phyloP scores from a whole-genome alignment of 495 filamentous ascomycete species.

The Hypoxylon subgilvum region DNA sequence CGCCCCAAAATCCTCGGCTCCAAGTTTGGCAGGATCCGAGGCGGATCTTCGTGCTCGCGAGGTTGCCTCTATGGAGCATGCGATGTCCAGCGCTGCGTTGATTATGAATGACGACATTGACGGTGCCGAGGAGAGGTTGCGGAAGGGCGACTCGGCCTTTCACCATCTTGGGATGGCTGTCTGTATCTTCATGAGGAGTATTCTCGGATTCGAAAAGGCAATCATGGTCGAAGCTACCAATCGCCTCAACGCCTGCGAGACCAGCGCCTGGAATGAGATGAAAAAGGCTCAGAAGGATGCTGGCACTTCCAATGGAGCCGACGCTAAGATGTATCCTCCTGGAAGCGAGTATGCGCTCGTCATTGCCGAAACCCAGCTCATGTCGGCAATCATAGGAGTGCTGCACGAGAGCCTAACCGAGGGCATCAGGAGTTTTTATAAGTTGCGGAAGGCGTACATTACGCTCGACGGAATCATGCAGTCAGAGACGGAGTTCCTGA shows the following conservation, averaged over 20 bases:
- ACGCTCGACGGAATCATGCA: slow-evolving; percentile 76
- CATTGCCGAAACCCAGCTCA: slow-evolving; percentile 80
- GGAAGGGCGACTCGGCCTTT: slow-evolving; percentile 80
- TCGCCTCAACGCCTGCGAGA: slow-evolving; percentile 79
- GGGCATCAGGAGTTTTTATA: slow-evolving; percentile 89
- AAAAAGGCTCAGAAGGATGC: slow-evolving; percentile 70
- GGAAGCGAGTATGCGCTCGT: slow-evolving; percentile 83
- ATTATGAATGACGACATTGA: slow-evolving; percentile 97
- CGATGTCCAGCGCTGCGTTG: slow-evolving; percentile 53
- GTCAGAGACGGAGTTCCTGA: slow-evolving; percentile 52
- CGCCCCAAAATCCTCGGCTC: slow-evolving; percentile 32
- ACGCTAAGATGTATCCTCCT: slow-evolving; percentile 67
- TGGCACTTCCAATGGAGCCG: slow-evolving; percentile 32
- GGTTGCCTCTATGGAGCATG: slow-evolving; percentile 53
- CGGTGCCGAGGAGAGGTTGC: slow-evolving; percentile 76
- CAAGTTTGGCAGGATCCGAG: slow-evolving; percentile 30
- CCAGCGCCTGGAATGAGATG: slow-evolving; percentile 75
- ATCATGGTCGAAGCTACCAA: slow-evolving; percentile 85
- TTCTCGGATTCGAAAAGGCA: slow-evolving; percentile 93
- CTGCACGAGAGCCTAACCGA: slow-evolving; percentile 94
- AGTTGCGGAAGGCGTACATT: slow-evolving; percentile 85
- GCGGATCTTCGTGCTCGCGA: slow-evolving; percentile 38
- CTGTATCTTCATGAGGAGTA: slow-evolving; percentile 81
- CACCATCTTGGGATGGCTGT: slow-evolving; percentile 86
- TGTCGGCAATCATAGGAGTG: slow-evolving; percentile 86